Evolutionary conservation across 306 rosid species (phyloP).

Genomic region (Leucaena leucocephala): DNA sequence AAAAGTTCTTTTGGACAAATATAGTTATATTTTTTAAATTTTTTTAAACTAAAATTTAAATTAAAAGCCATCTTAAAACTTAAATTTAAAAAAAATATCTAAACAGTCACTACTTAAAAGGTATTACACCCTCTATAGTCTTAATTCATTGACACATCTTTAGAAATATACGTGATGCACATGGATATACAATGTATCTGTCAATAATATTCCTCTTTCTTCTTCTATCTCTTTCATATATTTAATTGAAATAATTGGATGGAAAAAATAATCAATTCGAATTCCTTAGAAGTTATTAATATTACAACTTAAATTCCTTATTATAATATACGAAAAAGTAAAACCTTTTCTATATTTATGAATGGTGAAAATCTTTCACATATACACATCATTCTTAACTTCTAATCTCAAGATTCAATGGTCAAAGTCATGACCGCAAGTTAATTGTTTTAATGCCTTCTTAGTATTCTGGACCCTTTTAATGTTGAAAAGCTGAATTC

Average conservation of each 20-base stretch:
- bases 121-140: neutral
- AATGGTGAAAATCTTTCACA: neutral
- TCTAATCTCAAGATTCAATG: too few relatives aligned
- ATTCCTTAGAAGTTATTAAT: neutral
- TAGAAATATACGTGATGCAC: neutral
- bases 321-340: neutral
- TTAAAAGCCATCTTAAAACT: too few relatives aligned
- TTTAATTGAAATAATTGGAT: neutral
- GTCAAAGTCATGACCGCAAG: too few relatives aligned
- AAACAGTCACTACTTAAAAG: too few relatives aligned
- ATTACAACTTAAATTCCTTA: neutral
- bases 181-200: neutral
- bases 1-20: too few relatives aligned
- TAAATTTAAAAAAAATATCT: too few relatives aligned
- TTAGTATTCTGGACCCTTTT: too few relatives aligned
- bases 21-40: too few relatives aligned
- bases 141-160: neutral
- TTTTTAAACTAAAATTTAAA: too few relatives aligned
- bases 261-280: neutral
- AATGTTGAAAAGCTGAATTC: too few relatives aligned
- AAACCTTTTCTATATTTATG: neutral
- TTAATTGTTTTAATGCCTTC: too few relatives aligned
- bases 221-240: neutral
- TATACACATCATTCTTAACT: too few relatives aligned
- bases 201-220: neutral